Evolutionary conservation across 2,329 filamentous ascomycete genomes (phyloP).

Genomic region (Aureobasidium musti): DNA sequence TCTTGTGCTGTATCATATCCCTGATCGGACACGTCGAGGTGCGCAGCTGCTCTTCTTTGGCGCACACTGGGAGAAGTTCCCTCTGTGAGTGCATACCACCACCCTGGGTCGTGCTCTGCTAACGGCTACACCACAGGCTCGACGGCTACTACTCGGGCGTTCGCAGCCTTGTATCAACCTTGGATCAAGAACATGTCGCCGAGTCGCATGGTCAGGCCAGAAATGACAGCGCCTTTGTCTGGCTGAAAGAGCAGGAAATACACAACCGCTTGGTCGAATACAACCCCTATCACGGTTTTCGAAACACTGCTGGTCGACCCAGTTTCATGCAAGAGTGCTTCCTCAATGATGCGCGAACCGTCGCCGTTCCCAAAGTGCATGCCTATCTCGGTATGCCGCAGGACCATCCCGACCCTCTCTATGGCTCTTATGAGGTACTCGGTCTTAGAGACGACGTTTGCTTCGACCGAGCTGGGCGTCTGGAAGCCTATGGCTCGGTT

Average conservation of each 20-base stretch:
- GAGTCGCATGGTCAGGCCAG: neutral
- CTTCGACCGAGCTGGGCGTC: constrained; percentile 54
- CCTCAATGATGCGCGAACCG: constrained; percentile 60
- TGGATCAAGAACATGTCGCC: neutral
- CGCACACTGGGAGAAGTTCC: neutral
- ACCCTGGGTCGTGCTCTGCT: neutral
- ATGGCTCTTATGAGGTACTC: constrained; percentile 52
- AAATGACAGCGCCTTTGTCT: too few relatives aligned
- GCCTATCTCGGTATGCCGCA: constrained; percentile 61
- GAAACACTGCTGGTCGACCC: constrained; percentile 49
- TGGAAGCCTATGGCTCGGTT: constrained; percentile 54
- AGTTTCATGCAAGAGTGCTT: constrained; percentile 52
- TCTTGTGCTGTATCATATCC: neutral
- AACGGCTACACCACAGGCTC: neutral
- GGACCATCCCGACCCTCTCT: constrained; percentile 51
- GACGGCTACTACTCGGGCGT: neutral
- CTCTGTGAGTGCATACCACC: neutral
- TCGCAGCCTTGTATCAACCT: neutral
- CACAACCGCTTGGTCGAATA: neutral
- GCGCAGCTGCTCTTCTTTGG: neutral
- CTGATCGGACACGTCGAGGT: constrained; percentile 2
- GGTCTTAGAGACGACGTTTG: constrained; percentile 52
- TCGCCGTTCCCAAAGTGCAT: constrained; percentile 62
- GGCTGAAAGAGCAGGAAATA: constrained; percentile 1
- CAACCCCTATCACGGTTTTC: neutral